These are phyloP conservation scores for Solanum sejunctum DNA, from an alignment of 257 asterid species.

Conservation along the genomic window DNA sequence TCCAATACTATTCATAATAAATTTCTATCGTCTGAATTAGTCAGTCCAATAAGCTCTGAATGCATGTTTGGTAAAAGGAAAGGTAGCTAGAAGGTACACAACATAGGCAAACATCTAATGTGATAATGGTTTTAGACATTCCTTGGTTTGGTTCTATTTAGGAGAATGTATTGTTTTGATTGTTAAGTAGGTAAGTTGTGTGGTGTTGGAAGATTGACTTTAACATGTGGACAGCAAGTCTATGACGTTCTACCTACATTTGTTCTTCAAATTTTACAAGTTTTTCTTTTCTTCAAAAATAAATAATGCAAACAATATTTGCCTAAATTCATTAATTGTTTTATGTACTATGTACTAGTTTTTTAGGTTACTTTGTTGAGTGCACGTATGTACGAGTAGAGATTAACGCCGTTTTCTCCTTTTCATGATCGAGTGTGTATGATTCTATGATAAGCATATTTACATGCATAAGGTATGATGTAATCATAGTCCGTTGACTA, in stretches of 20 bases:
- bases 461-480: too few species aligned
- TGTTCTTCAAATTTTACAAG: neutral
- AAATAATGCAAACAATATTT: neutral
- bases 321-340: neutral
- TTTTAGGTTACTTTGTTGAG: neutral
- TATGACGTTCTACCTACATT: neutral
- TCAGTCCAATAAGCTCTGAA: rapidly evolving
- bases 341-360: neutral
- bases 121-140: neutral
- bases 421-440: too few species aligned
- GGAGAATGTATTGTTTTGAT: neutral
- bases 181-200: neutral
- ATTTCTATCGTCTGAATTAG: rapidly evolving
- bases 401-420: too few species aligned
- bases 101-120: neutral
- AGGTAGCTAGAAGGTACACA: neutral
- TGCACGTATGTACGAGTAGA: neutral
- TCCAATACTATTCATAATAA: too few species aligned
- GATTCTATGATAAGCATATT: too few species aligned
- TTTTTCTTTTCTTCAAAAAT: neutral
- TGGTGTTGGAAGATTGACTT: neutral
- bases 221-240: neutral
- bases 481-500: too few species aligned
- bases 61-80: neutral
- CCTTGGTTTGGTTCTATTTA: neutral